phyloP scores from a whole-genome alignment of 169 alveolate species.

The Cryptosporidium ubiquitum region DNA sequence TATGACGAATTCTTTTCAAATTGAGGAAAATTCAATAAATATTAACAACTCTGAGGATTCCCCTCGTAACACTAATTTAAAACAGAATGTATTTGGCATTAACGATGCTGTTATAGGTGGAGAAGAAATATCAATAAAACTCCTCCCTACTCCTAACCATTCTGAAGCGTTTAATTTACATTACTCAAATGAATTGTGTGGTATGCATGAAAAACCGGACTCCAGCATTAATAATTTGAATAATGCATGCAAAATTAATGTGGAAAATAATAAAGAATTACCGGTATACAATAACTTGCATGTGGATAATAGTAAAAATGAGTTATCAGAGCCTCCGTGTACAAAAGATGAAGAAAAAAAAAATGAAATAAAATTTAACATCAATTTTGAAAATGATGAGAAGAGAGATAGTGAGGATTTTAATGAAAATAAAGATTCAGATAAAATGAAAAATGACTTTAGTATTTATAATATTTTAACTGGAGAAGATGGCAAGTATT shows the following conservation, averaged over 20 bases:
- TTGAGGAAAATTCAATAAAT: neutral
- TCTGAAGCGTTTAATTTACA: neutral
- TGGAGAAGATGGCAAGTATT: neutral
- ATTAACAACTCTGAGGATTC: neutral
- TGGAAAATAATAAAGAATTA: neutral
- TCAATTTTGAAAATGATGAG: neutral
- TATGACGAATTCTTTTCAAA: neutral
- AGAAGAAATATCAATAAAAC: neutral
- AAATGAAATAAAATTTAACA: no score
- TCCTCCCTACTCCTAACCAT: neutral
- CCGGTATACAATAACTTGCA: neutral
- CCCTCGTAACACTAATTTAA: neutral
- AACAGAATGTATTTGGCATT: neutral
- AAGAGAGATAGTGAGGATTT: neutral
- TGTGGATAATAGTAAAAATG: constrained; percentile 6
- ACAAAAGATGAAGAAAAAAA: neutral
- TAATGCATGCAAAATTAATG: constrained; percentile 6
- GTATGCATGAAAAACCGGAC: neutral
- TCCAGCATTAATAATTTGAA: neutral
- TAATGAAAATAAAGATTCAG: neutral
- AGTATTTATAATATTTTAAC: neutral
- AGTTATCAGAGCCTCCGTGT: neutral
- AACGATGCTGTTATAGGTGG: neutral
- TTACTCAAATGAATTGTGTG: neutral
- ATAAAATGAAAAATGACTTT: neutral